phyloP scores from a whole-genome alignment of 179 eudicot genomes.

The Nepenthes alata region DNA sequence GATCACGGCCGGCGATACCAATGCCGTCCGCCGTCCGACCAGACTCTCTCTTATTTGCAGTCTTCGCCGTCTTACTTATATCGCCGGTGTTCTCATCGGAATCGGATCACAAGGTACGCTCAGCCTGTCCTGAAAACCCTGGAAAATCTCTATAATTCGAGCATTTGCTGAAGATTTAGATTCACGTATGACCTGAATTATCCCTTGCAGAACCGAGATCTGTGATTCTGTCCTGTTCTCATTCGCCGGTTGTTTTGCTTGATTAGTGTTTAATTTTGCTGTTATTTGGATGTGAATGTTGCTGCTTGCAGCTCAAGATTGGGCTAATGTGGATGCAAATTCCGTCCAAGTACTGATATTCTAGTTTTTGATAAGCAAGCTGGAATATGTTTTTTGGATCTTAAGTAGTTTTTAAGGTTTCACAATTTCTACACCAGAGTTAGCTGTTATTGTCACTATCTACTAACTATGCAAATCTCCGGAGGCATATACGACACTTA shows the following conservation, averaged over 20 bases:
- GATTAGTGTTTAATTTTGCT: not conserved
- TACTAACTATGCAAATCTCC: too few species aligned
- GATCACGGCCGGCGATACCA: not conserved
- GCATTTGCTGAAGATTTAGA: not conserved
- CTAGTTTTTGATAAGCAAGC: too few species aligned
- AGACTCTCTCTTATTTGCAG: not conserved
- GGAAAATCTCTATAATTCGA: not conserved
- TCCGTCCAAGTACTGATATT: not conserved
- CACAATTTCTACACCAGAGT: too few species aligned
- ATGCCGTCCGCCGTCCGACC: slow-evolving; percentile 11
- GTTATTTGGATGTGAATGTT: not conserved
- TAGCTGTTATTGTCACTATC: too few species aligned
- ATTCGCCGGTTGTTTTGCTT: not conserved
- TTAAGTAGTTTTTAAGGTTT: too few species aligned
- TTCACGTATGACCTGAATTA: not conserved
- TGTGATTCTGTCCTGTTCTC: not conserved
- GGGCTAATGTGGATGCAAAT: not conserved
- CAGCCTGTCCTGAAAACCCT: not conserved
- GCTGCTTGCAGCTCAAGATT: not conserved
- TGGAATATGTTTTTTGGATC: too few species aligned
- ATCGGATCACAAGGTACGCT: slow-evolving; percentile 35
- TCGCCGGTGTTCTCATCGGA: slow-evolving; percentile 31
- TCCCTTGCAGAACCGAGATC: not conserved
- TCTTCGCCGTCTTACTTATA: not conserved
- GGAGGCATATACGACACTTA: too few species aligned